Conservation (phyloP, 2,329 filamentous ascomycete species). For the Calonectria multiphialidica region DNA sequence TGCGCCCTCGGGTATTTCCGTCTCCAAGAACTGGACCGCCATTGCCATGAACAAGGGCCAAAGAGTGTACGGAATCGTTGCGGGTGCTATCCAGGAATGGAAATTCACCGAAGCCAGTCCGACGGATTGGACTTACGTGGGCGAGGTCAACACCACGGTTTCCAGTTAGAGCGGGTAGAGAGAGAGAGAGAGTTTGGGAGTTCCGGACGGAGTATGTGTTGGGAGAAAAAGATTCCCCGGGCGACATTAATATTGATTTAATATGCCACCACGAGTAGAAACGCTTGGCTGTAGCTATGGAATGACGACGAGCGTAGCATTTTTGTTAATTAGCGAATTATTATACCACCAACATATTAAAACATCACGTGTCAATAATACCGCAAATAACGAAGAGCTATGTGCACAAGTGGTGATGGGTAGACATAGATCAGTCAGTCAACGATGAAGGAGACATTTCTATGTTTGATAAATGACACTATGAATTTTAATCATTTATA, state of each 20-base stretch:
- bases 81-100: constrained; percentile 3
- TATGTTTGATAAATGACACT: too few species aligned
- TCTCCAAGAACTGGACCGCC: background rate
- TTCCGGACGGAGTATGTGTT: background rate
- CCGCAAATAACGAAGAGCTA: too few species aligned
- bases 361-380: too few species aligned
- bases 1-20: background rate
- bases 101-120: background rate
- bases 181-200: background rate
- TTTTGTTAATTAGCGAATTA: background rate
- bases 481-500: too few species aligned
- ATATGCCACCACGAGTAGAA: background rate
- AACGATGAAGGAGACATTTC: too few species aligned
- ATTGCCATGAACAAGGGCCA: background rate
- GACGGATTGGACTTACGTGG: background rate
- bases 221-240: background rate
- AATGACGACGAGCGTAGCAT: background rate
- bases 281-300: background rate
- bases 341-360: too few species aligned
- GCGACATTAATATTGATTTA: background rate
- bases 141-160: background rate
- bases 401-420: too few species aligned
- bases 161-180: background rate
- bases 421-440: too few species aligned
- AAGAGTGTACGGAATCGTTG: background rate